Evolutionary conservation across 805 yeast species (phyloP), one percentile per base, ranked within the genome.

Genomic region (Yarrowia alimentaria): DNA sequence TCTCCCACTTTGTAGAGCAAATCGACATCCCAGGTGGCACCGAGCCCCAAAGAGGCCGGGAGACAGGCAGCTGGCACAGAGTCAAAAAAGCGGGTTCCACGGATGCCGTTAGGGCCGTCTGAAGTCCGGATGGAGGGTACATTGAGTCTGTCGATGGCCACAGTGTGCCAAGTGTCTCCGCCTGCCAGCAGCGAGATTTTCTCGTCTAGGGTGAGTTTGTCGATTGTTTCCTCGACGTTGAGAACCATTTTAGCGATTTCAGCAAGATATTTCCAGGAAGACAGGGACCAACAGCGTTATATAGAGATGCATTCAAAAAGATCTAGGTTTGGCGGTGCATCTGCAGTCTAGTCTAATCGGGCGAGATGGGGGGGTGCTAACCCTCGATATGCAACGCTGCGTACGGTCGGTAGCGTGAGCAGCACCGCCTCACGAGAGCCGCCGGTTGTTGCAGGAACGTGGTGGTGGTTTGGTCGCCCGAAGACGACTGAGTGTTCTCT

Each of bases 81-180:
- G 21, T 37, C n/a, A 21, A 37, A 37, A 21, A 37, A 37, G 12
- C 17, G 14, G n/a, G 43, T 37, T 13, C 43, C 43, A 17, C 43
- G 6, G 14, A 37, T 24, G 10, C 43, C 43, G 17, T 37, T 37
- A 16, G 43, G 43, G 1, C 43, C 43, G 13, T 37, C 43, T 1
- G 43, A 37, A 5, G 30, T 37, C 17, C 43, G 13, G 9, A 24
- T 14, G 3, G 43, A 37, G 6, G 43, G 43, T 9, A 37, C 30
- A 2, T 20, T 22, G 11, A 37, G 43, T 1, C 43, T 12, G 1
- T 24, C 22, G 6, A 37, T 9, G 3, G 43, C 30, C 2, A 17
- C 21, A 4, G 43, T 37, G 6, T 37, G 43, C 43, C 43, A 37
- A 7, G 17, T 24, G 8, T 37, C 43, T 29, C 16, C 17, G 13